Base-by-base conservation (phyloP, 129 eudicot genomes). In the Deinandra increscens region DNA sequence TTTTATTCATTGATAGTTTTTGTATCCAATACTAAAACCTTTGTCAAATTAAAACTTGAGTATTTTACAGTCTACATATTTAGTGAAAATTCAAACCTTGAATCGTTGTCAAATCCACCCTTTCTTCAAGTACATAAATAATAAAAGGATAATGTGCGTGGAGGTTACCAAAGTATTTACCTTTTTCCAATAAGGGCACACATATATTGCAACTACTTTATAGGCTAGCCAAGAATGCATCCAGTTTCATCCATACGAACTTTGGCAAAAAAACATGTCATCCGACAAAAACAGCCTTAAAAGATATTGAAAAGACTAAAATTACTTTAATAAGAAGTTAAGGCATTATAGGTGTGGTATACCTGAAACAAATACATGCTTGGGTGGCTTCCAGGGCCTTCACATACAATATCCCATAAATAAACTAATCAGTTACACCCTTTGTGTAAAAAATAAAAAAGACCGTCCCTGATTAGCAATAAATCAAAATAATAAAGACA, bases 21-120 rank as follows among this genome's bases (percentile, higher is more conserved):
- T 49, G 77, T 60, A 72, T 93, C 99, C 86, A 93, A 83, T 73
- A 95, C 99, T 89, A 93, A 63, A 80, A 89, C 86, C 99, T 93
- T 86, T 89, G 80, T 70, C 63, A 84, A 37, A 69, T 69, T 22
- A 55, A 68, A 71, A 74, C 46, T 75, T 79, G 75, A 78, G 68
- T 64, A 80, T 54, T 71, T 70, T 55, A 74, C 68, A 26, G 15
- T 50, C 1, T 4, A 18, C 56, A 50, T 50, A 59, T 50, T 44
- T n/a, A 22, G 61, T 73, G 9, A 22, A 41, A 22, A 37, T 34
- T 23, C 39, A 33, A 15, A 15, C 61, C 61, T 54, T 22, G 61
- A 54, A 54, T 22, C 34, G 22, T 54, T 23, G 61, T 11, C 42
- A 59, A 45, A 45, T 7, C 58, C 4, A 17, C 59, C 36, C 58